These are phyloP conservation scores for Phoenix roebelenii DNA, from an alignment of 176 grass and related monocot genomes.

Conservation along the genomic window DNA sequence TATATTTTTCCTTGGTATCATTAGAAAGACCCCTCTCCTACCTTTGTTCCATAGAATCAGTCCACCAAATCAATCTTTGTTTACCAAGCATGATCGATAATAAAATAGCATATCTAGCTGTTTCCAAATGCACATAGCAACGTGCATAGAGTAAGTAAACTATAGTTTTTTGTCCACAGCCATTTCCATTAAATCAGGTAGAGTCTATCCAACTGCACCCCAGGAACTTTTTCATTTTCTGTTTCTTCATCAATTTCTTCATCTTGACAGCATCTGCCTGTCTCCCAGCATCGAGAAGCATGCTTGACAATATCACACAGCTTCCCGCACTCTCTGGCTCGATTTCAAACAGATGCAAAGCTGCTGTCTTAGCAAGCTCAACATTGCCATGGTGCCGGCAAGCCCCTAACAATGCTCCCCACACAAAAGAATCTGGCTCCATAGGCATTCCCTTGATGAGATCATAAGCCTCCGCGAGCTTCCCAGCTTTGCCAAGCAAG, in stretches of 20 bases:
- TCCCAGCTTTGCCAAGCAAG: constrained; percentile 44
- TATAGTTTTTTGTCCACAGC: too few species aligned
- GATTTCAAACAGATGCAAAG: constrained; percentile 20
- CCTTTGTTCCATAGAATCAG: too few species aligned
- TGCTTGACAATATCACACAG: constrained; percentile 35
- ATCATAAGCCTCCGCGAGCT: constrained; percentile 30
- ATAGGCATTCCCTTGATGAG: constrained; percentile 49
- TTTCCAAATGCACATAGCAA: constrained; percentile 1
- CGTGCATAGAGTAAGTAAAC: neutral
- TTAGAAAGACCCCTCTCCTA: too few species aligned
- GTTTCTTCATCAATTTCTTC: constrained; percentile 37
- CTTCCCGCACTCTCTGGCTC: constrained; percentile 37
- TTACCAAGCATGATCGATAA: too few species aligned
- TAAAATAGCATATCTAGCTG: neutral
- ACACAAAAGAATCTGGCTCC: constrained; percentile 53
- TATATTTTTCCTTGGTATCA: too few species aligned
- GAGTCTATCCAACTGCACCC: constrained; percentile 38
- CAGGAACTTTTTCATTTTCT: constrained; percentile 30
- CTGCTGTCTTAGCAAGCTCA: constrained; percentile 34
- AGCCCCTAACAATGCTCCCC: constrained; percentile 51
- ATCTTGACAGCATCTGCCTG: constrained; percentile 29
- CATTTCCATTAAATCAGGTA: too few species aligned
- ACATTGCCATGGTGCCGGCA: constrained; percentile 52
- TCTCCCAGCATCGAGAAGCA: constrained; percentile 25
- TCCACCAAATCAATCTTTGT: too few species aligned